Percentiles rank a stretch among this genome's conserved stretches.
These are phyloP conservation scores for Colletotrichum neosansevieriae DNA, from an alignment of 2,329 filamentous ascomycete species.

Conservation along the genomic window DNA sequence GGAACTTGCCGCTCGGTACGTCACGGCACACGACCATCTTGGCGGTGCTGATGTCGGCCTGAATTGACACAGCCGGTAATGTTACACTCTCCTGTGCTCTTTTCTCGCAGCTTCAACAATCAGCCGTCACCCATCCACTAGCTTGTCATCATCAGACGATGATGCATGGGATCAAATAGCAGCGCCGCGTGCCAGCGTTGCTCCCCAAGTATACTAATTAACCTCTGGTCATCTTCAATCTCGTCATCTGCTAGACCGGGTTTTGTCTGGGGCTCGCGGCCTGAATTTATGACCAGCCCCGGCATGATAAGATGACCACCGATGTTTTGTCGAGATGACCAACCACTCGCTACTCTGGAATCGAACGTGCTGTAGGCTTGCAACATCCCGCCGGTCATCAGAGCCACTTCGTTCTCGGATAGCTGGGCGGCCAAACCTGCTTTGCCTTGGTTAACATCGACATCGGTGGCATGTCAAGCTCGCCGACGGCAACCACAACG, in stretches of 20 bases:
- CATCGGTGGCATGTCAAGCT: constrained; percentile 6
- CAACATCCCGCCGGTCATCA: neutral
- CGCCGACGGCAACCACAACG: neutral
- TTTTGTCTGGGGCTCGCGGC: neutral
- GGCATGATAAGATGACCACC: constrained; percentile 12
- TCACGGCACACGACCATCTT: neutral
- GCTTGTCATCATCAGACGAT: constrained; percentile 22
- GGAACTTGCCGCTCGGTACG: constrained; percentile 10
- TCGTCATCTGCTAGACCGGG: constrained; percentile 1
- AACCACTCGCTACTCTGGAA: neutral
- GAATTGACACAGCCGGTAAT: neutral
- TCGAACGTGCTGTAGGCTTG: neutral
- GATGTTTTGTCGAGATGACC: constrained; percentile 5
- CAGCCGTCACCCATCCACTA: neutral
- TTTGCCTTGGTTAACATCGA: neutral
- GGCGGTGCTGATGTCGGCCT: neutral
- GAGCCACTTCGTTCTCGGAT: constrained; percentile 13
- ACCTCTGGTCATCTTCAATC: neutral
- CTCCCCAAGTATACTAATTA: neutral
- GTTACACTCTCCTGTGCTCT: neutral
- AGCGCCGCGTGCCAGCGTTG: neutral
- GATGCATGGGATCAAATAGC: constrained; percentile 5
- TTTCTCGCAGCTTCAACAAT: neutral
- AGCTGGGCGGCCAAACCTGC: neutral
- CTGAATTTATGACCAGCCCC: neutral